Evolutionary conservation across 1,139 yeast species (phyloP).

Genomic region (Candida pseudocylindracea): DNA sequence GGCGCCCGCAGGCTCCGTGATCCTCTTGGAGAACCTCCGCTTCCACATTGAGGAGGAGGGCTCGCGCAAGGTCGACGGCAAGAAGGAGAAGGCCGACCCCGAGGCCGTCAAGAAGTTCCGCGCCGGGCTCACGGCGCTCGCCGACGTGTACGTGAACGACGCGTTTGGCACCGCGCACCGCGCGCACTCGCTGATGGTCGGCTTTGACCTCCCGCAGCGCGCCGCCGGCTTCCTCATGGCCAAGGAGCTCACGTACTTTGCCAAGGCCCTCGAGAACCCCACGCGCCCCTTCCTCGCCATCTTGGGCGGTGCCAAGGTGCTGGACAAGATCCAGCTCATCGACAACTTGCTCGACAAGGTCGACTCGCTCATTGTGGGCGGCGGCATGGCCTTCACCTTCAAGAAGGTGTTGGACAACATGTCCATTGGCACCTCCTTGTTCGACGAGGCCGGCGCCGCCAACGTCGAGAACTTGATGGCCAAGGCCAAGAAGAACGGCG

Average conservation of each 20-base stretch:
- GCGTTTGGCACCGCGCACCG: constrained; percentile 99
- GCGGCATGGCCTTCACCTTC: constrained; percentile 99
- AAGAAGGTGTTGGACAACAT: constrained; percentile 74
- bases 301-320: constrained; percentile 96
- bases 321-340: constrained; percentile 92
- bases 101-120: constrained; percentile 74
- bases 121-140: constrained; percentile 64
- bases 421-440: constrained; percentile 75
- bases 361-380: constrained; percentile 79
- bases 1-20: constrained; percentile 49
- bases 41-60: constrained; percentile 97
- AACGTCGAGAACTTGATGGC: constrained; percentile 73
- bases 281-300: constrained; percentile 93
- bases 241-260: constrained; percentile 88
- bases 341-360: constrained; percentile 94
- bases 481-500: constrained; percentile 88
- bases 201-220: constrained; percentile 76
- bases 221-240: constrained; percentile 96
- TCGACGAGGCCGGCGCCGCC: constrained; percentile 83
- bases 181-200: constrained; percentile 98
- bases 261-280: constrained; percentile 95
- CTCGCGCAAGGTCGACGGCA: constrained; percentile 62
- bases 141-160: constrained; percentile 91
- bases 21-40: constrained; percentile 86
- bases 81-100: constrained; percentile 73